Conservation (phyloP, 805 yeast species). For the Saccharomyces jurei region DNA sequence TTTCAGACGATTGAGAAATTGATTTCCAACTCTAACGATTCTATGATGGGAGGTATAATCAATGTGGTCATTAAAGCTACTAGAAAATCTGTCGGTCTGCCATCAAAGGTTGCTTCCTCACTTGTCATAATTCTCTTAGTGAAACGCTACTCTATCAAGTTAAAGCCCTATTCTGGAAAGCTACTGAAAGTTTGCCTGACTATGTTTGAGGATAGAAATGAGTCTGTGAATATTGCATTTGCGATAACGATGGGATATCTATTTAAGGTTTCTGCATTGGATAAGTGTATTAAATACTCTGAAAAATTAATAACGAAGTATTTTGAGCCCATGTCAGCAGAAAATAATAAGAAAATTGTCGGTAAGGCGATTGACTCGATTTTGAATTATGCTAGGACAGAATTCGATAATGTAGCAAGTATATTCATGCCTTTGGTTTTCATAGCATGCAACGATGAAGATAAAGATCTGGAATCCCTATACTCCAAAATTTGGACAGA, state of each 20-base stretch:
- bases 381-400: conserved; percentile 59
- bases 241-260: conserved; percentile 76
- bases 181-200: conserved; percentile 48
- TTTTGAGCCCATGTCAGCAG: conserved; percentile 43
- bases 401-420: conserved; percentile 51
- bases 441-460: conserved; percentile 64
- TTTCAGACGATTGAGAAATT: conserved; percentile 77
- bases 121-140: conserved; percentile 60
- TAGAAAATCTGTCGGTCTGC: conserved; percentile 72
- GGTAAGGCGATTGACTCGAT: conserved; percentile 59
- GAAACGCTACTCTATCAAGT: conserved; percentile 41
- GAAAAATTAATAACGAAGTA: conserved; percentile 44
- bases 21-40: conserved; percentile 47
- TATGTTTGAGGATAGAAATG: conserved; percentile 64
- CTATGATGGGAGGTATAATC: conserved; percentile 39
- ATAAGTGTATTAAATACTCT: conserved; percentile 47
- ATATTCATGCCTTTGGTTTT: conserved; percentile 72
- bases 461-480: conserved; percentile 35
- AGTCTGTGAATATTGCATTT: conserved; percentile 63
- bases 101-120: conserved; percentile 83
- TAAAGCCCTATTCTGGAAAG: conserved; percentile 50
- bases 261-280: conserved; percentile 51
- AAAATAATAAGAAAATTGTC: conserved; percentile 40
- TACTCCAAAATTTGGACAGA: conserved; percentile 73
- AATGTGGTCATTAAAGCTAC: conserved; percentile 46